Base-by-base conservation (phyloP, 805 yeast species). In the Pichia californica region DNA sequence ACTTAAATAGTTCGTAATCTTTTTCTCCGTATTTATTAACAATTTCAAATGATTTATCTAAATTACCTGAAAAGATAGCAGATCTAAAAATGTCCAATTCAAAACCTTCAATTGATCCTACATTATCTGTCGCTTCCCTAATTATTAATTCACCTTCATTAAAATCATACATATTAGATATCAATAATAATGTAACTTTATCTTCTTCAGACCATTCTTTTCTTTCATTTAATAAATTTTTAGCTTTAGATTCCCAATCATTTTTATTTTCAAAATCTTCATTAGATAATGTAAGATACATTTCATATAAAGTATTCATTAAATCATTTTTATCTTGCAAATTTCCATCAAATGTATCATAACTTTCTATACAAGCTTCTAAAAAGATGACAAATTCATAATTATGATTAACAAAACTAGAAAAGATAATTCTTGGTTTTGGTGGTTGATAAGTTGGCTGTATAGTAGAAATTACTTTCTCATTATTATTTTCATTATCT, bases 321-420 rank as follows among this genome's bases (percentile, higher is more conserved):
- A 91, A 70, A 37, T 83, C 94, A 40, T 74, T 74, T 52, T 80
- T 77, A 54, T 91, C 96, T 48, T 74, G 76, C 5, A 62, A 62
- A 40, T 75, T 70, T 0, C 93, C 91, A 41, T 84, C 93, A 55
- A 81, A 85, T 44, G 73, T 73, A 43, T 82, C 88, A 56, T 85
- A 85, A 11, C 84, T 73, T 52, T 82, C 86, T 14, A 88, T 64
- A 53, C 96, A 88, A 0, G 98, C 97, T 59, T 93, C 99, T 44
- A 93, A 62, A 50, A 93, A 93, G 7, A 86, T 84, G 21, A 89
- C 93, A 70, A 93, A 91, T 56, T 89, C 93, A 55, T 81, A 76
- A 0, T 93, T 88, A 57, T 84, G 87, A 51, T 81, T 76, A n/a
- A 85, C 77, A 59, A 93, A 93, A 1, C 94, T 79, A 2, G 91